Conservation (phyloP, 164 flowering plant species). For the Platanus orientalis region DNA sequence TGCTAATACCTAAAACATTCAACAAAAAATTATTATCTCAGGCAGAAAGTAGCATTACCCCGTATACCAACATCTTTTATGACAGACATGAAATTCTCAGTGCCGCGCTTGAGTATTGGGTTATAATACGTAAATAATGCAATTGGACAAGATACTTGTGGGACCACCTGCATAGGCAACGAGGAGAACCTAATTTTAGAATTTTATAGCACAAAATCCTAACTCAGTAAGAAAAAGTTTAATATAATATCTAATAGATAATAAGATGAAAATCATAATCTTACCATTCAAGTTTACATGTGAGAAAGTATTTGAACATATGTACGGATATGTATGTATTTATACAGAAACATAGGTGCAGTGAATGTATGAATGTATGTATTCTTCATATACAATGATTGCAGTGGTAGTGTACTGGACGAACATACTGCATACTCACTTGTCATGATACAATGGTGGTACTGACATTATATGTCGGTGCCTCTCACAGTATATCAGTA, state of each 20-base stretch:
- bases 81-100: conserved; percentile 65
- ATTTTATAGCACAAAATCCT: not conserved
- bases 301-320: not conserved
- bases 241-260: not conserved
- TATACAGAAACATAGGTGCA: not conserved
- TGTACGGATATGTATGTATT: not conserved
- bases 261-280: not conserved
- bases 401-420: not conserved
- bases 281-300: not conserved
- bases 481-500: no score
- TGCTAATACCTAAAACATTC: not conserved
- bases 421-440: not conserved
- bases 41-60: conserved; percentile 39
- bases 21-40: not conserved
- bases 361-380: no score
- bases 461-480: no score
- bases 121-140: conserved; percentile 85
- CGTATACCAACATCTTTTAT: conserved; percentile 62
- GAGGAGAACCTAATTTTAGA: conserved; percentile 8
- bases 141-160: conserved; percentile 78
- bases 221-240: not conserved
- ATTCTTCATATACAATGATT: not conserved
- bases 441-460: no score
- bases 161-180: conserved; percentile 56
- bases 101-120: conserved; percentile 83